Evolutionary conservation across 257 asterid genomes (phyloP), one percentile per base, ranked within the genome.

Genomic region (Euphrasia confusa): DNA sequence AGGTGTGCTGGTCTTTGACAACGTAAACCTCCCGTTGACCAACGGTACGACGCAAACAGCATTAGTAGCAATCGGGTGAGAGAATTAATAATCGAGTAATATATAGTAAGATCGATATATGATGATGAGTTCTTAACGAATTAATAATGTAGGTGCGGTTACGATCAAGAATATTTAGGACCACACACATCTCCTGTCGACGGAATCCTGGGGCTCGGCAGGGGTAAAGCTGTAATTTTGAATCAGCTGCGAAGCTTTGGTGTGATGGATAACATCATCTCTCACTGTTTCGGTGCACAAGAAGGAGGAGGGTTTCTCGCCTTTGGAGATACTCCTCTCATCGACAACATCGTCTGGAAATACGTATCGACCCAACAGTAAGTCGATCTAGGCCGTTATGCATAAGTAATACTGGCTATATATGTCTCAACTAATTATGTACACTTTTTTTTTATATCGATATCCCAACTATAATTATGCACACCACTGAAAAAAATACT

Each of bases 141-240:
- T n/a, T n/a, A n/a, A n/a, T n/a, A n/a, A 21, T 21, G n/a, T 70
- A 92, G 99, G 68, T 89, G 97, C 61, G 96, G 99, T 53, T 92
- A 92, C 77, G 68, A 82, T 72, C 99, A 92, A 80, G 89, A 84
- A 78, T 77, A n/a, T n/a, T n/a, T n/a, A n/a, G n/a, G n/a, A n/a
- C n/a, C n/a, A n/a, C n/a, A n/a, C n/a, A n/a, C n/a, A n/a, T n/a
- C n/a, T n/a, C n/a, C n/a, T n/a, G n/a, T n/a, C n/a, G n/a, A n/a
- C n/a, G n/a, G n/a, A n/a, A n/a, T 83, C 69, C 95, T 89, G 21
- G 99, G 99, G 68, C 96, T 89, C 44, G 97, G 99, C 56, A 52
- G 42, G 7, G 99, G 97, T 44, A 82, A 87, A 58, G 77, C 94
- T 14, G 87, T 95, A 78, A 72, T 92, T 72, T 33, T 83, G 52